Evolutionary conservation across 2,329 filamentous ascomycete species (phyloP), one percentile per base, ranked within the genome.

Genomic region (Epicoccum nigrum): DNA sequence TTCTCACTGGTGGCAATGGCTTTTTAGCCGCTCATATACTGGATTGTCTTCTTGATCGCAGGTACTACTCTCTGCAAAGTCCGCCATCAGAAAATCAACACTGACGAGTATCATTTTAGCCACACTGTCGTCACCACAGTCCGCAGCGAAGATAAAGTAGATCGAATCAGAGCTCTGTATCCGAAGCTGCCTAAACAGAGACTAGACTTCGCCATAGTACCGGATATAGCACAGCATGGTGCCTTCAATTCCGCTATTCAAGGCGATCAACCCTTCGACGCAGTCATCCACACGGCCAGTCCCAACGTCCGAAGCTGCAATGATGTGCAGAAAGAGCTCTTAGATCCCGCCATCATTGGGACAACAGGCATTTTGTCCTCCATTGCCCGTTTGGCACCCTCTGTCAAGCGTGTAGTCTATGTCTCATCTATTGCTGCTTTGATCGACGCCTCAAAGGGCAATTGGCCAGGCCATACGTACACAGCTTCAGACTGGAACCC

Each of bases 301-400:
- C 88, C 89, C 1, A 90, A 88, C 74, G 83, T 86, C 60, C 80
- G 84, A 63, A 86, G 85, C 28, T 83, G 92, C 45, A 83, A 88
- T 38, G 80, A 85, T 56, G 84, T 87, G 17, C 79, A 91, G 50
- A 83, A 85, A 59, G 67, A 78, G 49, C 73, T 83, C 16, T 68
- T 83, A 15, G 81, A 84, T 55, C 81, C 82, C n/a, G 83, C 83
- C 7, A 75, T 85, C 56, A 83, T 83, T 59, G 83, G 83, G 35
- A 86, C 83, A 1, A 83, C 80, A 0, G 82, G 82, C 13, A 80
- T 86, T 31, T 68, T 86, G 47, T 81, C 80, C 55, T 78, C 80
- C 1, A 78, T 84, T 64, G 83, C 83, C 65, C 77, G 78, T 53
- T 72, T 74, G 42, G 83, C 82, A 1, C 83, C 83, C 62, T 82